Evolutionary conservation across 371 early-diverging fungal genomes (phyloP).

Genomic region (Mortierella sp.): DNA sequence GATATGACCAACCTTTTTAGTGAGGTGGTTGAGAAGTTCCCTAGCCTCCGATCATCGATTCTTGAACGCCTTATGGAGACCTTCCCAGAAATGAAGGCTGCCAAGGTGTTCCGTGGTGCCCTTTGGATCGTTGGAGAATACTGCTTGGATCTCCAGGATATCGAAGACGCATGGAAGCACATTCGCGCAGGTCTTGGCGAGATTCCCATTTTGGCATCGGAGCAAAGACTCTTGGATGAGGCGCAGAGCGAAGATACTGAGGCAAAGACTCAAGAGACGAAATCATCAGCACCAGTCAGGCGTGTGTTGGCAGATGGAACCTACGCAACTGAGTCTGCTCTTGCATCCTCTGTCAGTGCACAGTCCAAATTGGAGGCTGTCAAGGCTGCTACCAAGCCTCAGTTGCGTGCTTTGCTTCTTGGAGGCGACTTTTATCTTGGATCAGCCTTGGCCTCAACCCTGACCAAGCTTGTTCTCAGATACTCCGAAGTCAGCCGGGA

Average conservation of each 20-base stretch:
- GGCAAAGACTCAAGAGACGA: constrained; percentile 56
- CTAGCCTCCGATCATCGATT: constrained; percentile 83
- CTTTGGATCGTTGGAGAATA: constrained; percentile 98
- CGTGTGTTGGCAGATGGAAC: constrained; percentile 96
- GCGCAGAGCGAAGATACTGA: constrained; percentile 59
- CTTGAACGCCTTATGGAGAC: constrained; percentile 81
- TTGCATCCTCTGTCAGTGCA: constrained; percentile 62
- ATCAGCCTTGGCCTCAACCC: constrained; percentile 85
- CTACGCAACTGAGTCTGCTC: constrained; percentile 94
- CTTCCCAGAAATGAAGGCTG: constrained; percentile 91
- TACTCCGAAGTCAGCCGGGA: constrained; percentile 65
- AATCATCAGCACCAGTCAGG: constrained; percentile 68
- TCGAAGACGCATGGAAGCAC: constrained; percentile 85
- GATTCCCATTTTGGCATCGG: constrained; percentile 92
- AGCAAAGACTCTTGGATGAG: constrained; percentile 76
- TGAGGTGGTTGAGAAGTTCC: constrained; percentile 97
- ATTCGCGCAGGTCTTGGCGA: constrained; percentile 89
- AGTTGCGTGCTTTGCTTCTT: constrained; percentile 83
- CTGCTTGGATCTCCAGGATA: constrained; percentile 74
- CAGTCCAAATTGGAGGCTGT: constrained; percentile 67
- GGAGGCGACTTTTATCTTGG: constrained; percentile 94
- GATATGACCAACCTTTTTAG: constrained; percentile 39
- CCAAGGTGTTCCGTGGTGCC: constrained; percentile 96
- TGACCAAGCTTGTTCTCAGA: constrained; percentile 90
- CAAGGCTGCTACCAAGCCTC: constrained; percentile 79